phyloP scores from a whole-genome alignment of 768 basidiomycete species.

The Boletus insuetus region DNA sequence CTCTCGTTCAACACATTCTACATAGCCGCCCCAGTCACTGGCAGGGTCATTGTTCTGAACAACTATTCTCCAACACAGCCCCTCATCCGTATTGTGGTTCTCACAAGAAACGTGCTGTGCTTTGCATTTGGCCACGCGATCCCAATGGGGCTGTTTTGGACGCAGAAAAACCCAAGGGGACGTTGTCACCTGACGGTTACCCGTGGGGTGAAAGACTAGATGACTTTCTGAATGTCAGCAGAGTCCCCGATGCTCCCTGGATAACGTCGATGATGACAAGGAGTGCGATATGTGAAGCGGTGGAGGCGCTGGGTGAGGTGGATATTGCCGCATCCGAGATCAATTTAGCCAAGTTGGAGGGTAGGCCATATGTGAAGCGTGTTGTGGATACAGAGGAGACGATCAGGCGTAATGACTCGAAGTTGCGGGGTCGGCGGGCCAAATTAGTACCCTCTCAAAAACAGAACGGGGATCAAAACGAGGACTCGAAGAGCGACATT shows the following conservation, averaged over 20 bases:
- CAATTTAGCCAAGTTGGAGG: slow-evolving; percentile 22
- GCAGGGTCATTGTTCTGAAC: slow-evolving; percentile 8
- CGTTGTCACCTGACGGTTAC: slow-evolving; percentile 16
- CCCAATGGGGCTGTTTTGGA: slow-evolving; percentile 12
- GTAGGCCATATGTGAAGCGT: slow-evolving; percentile 14
- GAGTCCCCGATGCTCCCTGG: not conserved
- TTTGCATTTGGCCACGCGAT: slow-evolving; percentile 27
- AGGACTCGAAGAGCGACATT: not conserved
- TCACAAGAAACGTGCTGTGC: slow-evolving; percentile 13
- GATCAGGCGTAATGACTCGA: slow-evolving; percentile 6
- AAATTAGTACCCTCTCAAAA: too few species aligned
- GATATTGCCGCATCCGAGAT: slow-evolving; percentile 14
- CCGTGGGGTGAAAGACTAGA: slow-evolving; percentile 28
- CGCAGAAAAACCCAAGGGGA: slow-evolving; percentile 5
- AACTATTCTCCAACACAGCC: slow-evolving; percentile 1
- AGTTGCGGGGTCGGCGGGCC: not conserved
- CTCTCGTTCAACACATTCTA: too few species aligned
- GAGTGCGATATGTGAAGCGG: slow-evolving; percentile 15
- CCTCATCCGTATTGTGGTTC: not conserved
- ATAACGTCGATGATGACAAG: slow-evolving; percentile 11
- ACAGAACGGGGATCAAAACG: too few species aligned
- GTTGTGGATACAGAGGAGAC: slow-evolving; percentile 16
- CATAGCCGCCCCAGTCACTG: not conserved
- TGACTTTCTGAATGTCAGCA: slow-evolving; percentile 21
- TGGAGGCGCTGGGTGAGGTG: slow-evolving; percentile 18